Base-by-base conservation (phyloP, 371 early-diverging fungal species). In the Parasitella parasitica region DNA sequence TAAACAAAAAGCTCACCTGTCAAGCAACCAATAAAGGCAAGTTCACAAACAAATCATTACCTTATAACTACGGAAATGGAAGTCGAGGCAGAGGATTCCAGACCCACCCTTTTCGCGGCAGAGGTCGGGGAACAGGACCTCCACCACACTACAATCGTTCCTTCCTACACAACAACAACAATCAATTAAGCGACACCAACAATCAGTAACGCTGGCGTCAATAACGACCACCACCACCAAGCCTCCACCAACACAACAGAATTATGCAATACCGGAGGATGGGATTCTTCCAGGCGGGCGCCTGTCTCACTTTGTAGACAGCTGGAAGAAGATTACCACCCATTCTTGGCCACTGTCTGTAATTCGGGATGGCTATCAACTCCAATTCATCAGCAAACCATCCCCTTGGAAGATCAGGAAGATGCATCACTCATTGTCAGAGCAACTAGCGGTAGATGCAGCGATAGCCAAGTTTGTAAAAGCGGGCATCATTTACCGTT, bases 261-360 rank as follows among this genome's bases (percentile, higher is more conserved):
- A 57, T 34, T 63, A 57, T 22, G 16, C 24, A 0, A 34, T 52
- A 18, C 57, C 57, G 1, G 1, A 1, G 20, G 57, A 57, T 30
- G 55, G 49, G 1, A 49, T 64, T 4, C 4, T 27, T n/a, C 54
- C 57, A 24, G 65, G 59, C 1, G 59, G 59, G 0, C 38, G 54
- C 3, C 37, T 64, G 3, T 2, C 34, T 15, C 2, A 32, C 1
- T 58, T 64, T 38, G 2, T n/a, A 13, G 9, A 35, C 0, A 6
- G 43, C n/a, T 64, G 54, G 59, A 36, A 36, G 9, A 22, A 54
- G 6, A 36, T 30, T 3, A 54, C 48, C 0, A 9, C 4, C 0
- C 65, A 54, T 18, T 12, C 1, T 16, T 59, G 65, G 65, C 48
- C 59, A 4, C 6, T 43, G 6, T 54, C 54, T 20, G 22, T 64